A percentile compares a stretch with the other conserved stretches of the same genome.
These are phyloP conservation scores for Monosporascus cannonballus DNA, from an alignment of 2,329 filamentous ascomycete species.

Conservation along the genomic window DNA sequence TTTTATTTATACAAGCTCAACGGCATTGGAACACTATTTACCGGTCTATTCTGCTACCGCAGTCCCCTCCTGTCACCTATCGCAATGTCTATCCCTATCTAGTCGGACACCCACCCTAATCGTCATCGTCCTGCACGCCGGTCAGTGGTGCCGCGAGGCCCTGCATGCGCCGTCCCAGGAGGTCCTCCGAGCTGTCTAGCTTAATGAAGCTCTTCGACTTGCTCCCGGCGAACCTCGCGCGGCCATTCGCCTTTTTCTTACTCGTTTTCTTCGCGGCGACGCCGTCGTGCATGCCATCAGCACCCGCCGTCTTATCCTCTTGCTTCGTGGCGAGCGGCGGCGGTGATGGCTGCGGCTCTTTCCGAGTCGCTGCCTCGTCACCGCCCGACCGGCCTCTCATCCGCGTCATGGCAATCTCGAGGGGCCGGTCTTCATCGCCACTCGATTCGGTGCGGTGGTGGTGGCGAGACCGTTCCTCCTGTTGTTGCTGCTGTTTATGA, in stretches of 20 bases:
- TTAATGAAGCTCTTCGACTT: slow-evolving; percentile 44
- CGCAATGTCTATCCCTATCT: no score
- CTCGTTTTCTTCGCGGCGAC: slow-evolving; percentile 12
- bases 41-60: no score
- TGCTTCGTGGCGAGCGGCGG: slow-evolving; percentile 6
- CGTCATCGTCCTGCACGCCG: slow-evolving; percentile 33
- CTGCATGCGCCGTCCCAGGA: slow-evolving; percentile 52
- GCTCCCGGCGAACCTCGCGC: slow-evolving; percentile 18
- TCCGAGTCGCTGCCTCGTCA: slow-evolving; percentile 1
- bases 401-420: slow-evolving; percentile 71
- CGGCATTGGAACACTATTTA: no score
- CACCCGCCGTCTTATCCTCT: slow-evolving; percentile 9
- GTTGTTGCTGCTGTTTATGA: slow-evolving; percentile 16
- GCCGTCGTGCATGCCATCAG: slow-evolving; percentile 13
- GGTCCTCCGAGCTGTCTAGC: slow-evolving; percentile 51
- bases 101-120: slow-evolving; percentile 7
- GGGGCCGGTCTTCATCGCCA: slow-evolving; percentile 71
- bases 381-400: slow-evolving; percentile 29
- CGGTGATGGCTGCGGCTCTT: background rate
- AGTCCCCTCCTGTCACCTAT: no score
- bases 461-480: slow-evolving; percentile 31
- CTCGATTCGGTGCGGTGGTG: slow-evolving; percentile 53
- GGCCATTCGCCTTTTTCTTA: slow-evolving; percentile 19
- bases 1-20: no score
- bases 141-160: slow-evolving; percentile 49